Base-by-base conservation (phyloP, 2,329 filamentous ascomycete genomes). In the Botryotinia globosa region DNA sequence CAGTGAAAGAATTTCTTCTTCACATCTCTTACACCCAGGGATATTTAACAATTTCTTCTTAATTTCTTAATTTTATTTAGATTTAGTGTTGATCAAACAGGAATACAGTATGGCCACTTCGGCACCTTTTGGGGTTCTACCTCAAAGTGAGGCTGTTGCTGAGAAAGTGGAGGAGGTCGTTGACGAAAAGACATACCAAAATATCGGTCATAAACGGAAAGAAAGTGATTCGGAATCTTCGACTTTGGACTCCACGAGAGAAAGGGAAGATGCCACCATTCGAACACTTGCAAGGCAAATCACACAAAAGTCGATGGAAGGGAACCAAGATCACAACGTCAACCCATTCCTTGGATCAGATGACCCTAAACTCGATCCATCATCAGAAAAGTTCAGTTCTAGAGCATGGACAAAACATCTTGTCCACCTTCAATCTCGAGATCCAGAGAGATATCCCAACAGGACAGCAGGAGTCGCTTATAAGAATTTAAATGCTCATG, bases 361-460 rank as follows among this genome's bases (percentile, higher is more conserved):
- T 54, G 82, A 87, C 74, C 88, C 87, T n/a, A 82, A 84, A 1
- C 79, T 89, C 44, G 87, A 89, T 78, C 87, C 87, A 5, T 80
- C 79, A 69, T 88, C 85, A 7, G 80, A 82, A 37, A 84, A 86
- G 73, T 90, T 90, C 80, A 86, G 83, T 72, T 84, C 82, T 44
- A 84, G 85, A 65, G 83, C 85, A 61, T 92, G 90, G 90, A 87
- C 87, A 73, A 89, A 87, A 82, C 83, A 87, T 48, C 80, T 91
- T 16, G 86, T 89, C 45, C 84, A 73, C 10, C 76, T 79, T 37
- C 76, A 80, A 85, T 74, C 81, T 88, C 74, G 83, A 85, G 63
- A 83, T 84, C 45, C 84, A 82, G 74, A 85, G 87, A 73, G 89
- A 66, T 74, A 74, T 63, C 72, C 74, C 18, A 66, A 56, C 32